phyloP scores from a whole-genome alignment of 768 basidiomycete genomes.

The Mycena rebaudengoi region DNA sequence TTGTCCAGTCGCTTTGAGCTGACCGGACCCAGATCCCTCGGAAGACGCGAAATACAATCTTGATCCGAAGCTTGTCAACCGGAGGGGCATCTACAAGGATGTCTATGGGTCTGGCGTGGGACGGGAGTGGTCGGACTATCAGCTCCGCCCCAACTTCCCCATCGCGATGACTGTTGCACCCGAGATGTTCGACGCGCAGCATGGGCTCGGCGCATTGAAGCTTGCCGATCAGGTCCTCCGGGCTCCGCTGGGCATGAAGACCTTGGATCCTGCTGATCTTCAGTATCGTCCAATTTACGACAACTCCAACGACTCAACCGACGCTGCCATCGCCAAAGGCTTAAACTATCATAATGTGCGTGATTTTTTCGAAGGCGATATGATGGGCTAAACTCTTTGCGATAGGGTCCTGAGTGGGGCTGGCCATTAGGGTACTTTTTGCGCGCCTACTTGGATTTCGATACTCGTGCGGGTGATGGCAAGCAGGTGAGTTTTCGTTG shows the following conservation, averaged over 20 bases:
- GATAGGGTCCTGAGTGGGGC: constrained; percentile 90
- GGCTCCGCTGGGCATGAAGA: constrained; percentile 96
- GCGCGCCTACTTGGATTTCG: constrained; percentile 91
- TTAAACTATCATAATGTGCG: constrained; percentile 92
- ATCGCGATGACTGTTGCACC: constrained; percentile 98
- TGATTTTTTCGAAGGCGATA: constrained; percentile 6
- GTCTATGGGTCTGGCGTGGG: constrained; percentile 89
- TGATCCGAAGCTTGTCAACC: constrained; percentile 76
- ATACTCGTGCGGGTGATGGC: constrained; percentile 71
- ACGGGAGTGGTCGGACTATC: constrained; percentile 97
- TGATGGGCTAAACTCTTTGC: constrained; percentile 30
- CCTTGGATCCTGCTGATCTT: constrained; percentile 85
- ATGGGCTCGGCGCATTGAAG: constrained; percentile 81
- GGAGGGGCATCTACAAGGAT: constrained; percentile 98
- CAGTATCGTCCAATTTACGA: constrained; percentile 94
- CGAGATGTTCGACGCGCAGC: constrained; percentile 85
- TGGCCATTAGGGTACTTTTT: constrained; percentile 97
- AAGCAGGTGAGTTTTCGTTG: constrained; percentile 61
- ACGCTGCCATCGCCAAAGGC: constrained; percentile 88
- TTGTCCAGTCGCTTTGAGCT: background rate
- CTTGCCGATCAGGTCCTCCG: constrained; percentile 84
- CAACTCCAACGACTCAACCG: constrained; percentile 91
- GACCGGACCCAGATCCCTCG: constrained; percentile 60
- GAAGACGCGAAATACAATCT: constrained; percentile 79
- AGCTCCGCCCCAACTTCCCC: constrained; percentile 92